Evolutionary conservation across 371 early-diverging fungal species (phyloP).

Genomic region (Mucor irregularis): DNA sequence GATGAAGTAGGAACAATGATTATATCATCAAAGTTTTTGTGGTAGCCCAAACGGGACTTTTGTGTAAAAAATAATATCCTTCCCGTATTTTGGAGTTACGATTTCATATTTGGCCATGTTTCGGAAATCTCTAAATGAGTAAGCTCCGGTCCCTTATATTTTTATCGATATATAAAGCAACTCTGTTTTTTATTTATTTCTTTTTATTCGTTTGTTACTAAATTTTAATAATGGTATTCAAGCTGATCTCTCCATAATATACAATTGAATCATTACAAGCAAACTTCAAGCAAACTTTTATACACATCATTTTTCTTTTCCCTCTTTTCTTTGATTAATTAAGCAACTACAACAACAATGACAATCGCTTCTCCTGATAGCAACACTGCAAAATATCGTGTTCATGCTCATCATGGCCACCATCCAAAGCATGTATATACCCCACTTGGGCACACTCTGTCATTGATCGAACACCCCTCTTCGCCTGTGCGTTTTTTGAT

Average conservation of each 20-base stretch:
- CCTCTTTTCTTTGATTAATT: no score
- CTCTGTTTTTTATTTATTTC: background rate
- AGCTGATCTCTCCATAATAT: background rate
- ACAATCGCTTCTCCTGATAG: background rate
- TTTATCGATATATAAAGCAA: background rate
- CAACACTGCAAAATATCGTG: background rate
- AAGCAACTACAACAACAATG: background rate
- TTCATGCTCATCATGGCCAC: background rate
- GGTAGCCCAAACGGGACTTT: slow-evolving; percentile 8
- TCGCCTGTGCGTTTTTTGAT: slow-evolving; percentile 75
- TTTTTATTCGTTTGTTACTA: background rate
- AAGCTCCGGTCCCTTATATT: background rate
- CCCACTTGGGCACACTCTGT: slow-evolving; percentile 55
- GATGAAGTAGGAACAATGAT: slow-evolving; percentile 1
- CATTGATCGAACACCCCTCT: slow-evolving; percentile 43
- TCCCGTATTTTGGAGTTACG: no score
- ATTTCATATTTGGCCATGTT: slow-evolving; percentile 4
- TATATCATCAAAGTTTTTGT: slow-evolving; percentile 20
- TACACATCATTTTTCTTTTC: background rate
- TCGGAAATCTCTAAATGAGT: slow-evolving; percentile 1
- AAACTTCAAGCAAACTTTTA: no score
- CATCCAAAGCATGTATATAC: slow-evolving; percentile 10
- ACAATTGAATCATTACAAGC: background rate
- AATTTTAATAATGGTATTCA: background rate
- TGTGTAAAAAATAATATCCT: no score